Evolutionary conservation across 139 green algal species (phyloP), one percentile per base, ranked within the genome.

Genomic region (Micractinium conductrix): DNA sequence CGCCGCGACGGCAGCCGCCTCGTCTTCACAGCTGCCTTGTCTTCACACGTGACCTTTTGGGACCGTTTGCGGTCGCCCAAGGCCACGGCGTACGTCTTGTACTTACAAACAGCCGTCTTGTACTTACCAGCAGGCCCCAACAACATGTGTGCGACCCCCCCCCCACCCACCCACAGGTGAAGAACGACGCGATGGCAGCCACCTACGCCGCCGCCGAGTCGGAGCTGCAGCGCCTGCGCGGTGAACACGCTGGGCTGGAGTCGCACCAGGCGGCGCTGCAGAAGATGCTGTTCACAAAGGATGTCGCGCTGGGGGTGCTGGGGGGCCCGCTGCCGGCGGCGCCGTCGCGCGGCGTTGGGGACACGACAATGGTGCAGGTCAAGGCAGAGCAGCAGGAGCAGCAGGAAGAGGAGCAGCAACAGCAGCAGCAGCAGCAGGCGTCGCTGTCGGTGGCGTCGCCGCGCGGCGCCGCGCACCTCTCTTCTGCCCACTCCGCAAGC

Each of bases 241-340:
- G 24, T 10, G 45, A 53, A 55, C 55, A 71, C 22, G 38, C 30
- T 37, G 38, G 28, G 38, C 75, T 81, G 75, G 45, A 55, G 26
- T 37, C 75, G 4, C 17, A 70, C n/a, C 38, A 81, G 10, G 53
- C 45, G 14, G 75, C 67, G 24, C 75, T 81, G 53, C 75, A 81
- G 53, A 81, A 81, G 53, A 53, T 81, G 75, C 75, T 81, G 75
- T 16, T 55, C 7, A 55, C 55, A 24, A 35, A 37, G 14, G 75
- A 81, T 0, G 75, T 21, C n/a, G 74, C 48, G 37, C 75, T 81
- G 30, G 10, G n/a, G 63, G n/a, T 30, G 63, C 63, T 71, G 30
- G n/a, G 55, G 63, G 63, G 4, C 17, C 68, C 68, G 7, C 21
- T 37, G 30, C 37, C 68, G 5, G 68, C 68, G 12, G 42, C 43